phyloP scores from a whole-genome alignment of 2,329 filamentous ascomycete species.

The Botrytis squamosa region DNA sequence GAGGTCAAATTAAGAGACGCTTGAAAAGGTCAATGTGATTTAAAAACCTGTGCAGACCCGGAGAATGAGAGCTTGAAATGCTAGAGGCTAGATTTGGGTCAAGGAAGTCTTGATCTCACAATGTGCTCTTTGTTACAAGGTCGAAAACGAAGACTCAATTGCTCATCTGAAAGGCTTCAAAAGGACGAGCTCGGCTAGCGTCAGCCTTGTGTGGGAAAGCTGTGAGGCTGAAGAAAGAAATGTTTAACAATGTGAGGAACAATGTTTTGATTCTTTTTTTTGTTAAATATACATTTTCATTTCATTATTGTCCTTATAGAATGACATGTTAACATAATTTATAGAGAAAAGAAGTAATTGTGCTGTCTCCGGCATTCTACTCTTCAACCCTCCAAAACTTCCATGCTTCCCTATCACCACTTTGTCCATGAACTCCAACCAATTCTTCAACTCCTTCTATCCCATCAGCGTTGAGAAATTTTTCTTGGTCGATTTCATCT shows the following conservation, averaged over 20 bases:
- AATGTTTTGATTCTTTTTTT: not conserved
- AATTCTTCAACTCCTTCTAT: slow-evolving; percentile 82
- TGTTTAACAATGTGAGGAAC: slow-evolving; percentile 15
- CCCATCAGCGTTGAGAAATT: slow-evolving; percentile 79
- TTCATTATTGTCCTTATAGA: slow-evolving; percentile 11
- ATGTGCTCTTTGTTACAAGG: slow-evolving; percentile 4
- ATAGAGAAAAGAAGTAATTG: slow-evolving; percentile 12
- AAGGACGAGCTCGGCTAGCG: slow-evolving; percentile 18
- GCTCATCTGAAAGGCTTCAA: slow-evolving; percentile 1
- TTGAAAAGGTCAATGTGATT: not conserved
- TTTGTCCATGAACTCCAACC: slow-evolving; percentile 72
- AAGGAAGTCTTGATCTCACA: not conserved
- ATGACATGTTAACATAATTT: slow-evolving; percentile 18
- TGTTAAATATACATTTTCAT: not conserved
- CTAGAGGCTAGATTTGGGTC: not conserved
- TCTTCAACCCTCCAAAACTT: slow-evolving; percentile 75
- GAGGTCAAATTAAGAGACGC: not conserved
- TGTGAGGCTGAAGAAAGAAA: slow-evolving; percentile 18
- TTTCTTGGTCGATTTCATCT: slow-evolving; percentile 89
- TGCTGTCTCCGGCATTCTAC: slow-evolving; percentile 33
- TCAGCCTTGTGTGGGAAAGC: slow-evolving; percentile 18
- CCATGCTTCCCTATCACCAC: slow-evolving; percentile 74
- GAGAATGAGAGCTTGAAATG: not conserved
- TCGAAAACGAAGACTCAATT: not conserved
- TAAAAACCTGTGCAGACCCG: not conserved